These are phyloP conservation scores for Fusarium bactridioides DNA, from an alignment of 2,329 filamentous ascomycete genomes.

Conservation along the genomic window DNA sequence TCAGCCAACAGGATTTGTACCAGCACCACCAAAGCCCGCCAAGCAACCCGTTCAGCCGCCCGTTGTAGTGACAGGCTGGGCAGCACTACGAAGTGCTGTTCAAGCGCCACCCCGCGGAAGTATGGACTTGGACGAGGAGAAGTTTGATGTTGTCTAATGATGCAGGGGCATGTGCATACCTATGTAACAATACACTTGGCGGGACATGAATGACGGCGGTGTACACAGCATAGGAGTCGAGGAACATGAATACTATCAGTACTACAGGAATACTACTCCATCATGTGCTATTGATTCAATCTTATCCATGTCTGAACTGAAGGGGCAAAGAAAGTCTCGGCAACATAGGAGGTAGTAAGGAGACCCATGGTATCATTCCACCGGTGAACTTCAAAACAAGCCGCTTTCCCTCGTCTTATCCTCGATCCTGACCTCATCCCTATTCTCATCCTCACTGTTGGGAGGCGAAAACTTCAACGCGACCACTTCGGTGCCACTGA, in stretches of 20 bases:
- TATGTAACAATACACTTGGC: constrained; percentile 13
- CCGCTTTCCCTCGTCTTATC: neutral
- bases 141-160: constrained; percentile 45
- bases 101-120: constrained; percentile 35
- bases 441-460: neutral
- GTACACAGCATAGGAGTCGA: neutral
- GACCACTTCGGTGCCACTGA: constrained; percentile 31
- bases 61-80: constrained; percentile 45
- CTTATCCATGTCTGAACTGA: neutral
- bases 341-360: neutral
- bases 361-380: constrained; percentile 9
- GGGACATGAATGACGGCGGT: neutral
- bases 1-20: neutral
- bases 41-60: constrained; percentile 12
- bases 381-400: neutral
- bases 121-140: constrained; percentile 45
- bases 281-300: neutral
- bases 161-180: neutral
- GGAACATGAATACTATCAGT: neutral
- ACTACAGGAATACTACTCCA: neutral
- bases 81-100: constrained; percentile 39
- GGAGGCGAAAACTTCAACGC: constrained; percentile 28
- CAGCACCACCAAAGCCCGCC: constrained; percentile 5
- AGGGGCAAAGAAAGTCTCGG: neutral
- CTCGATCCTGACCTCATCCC: neutral